Conservation (phyloP, 164 flowering plant species). For the Vitis rupestris region DNA sequence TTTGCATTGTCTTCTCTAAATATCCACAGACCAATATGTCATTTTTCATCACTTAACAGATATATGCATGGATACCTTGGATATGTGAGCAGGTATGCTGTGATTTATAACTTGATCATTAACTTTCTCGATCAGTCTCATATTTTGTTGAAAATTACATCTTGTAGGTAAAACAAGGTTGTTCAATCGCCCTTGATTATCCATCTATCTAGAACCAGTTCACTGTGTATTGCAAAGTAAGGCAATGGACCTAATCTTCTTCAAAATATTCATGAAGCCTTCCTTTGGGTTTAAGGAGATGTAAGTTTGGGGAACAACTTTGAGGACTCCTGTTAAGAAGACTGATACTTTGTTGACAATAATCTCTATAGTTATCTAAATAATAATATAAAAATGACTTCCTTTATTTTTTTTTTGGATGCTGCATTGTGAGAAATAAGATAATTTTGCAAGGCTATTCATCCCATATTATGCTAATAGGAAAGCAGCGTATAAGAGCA, state of each 20-base stretch:
- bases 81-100: too few species aligned
- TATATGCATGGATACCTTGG: too few species aligned
- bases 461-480: too few species aligned
- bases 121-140: neutral
- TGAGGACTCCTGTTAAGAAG: neutral
- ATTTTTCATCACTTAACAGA: too few species aligned
- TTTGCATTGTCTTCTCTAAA: constrained; percentile 66
- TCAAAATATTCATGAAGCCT: neutral
- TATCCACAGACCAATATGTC: too few species aligned
- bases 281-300: neutral
- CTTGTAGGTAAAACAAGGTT: too few species aligned
- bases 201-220: constrained; percentile 76
- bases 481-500: too few species aligned
- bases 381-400: neutral
- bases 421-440: too few species aligned
- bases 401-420: neutral
- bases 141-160: too few species aligned
- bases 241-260: constrained; percentile 13
- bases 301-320: neutral
- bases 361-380: neutral
- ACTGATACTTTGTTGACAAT: neutral
- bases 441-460: too few species aligned
- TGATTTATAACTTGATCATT: too few species aligned
- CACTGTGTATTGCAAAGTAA: constrained; percentile 57
- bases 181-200: constrained; percentile 54